Evolutionary conservation across 2,329 filamentous ascomycete genomes (phyloP), one percentile per base, ranked within the genome.

Genomic region (Pseudogymnoascus sp.): DNA sequence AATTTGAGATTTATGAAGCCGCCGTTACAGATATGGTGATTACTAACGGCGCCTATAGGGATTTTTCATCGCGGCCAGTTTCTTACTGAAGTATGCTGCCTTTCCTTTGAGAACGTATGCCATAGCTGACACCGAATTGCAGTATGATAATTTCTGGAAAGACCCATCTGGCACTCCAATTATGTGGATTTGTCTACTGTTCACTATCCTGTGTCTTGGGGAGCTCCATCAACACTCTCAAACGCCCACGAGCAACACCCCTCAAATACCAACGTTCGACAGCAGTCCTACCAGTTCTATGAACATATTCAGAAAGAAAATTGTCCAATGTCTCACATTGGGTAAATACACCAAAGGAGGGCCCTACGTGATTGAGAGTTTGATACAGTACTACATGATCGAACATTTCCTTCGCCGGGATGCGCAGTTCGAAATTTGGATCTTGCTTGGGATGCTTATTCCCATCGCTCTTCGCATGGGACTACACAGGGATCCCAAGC

Each of bases 401-500:
- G 70, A 73, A 60, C 67, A 66, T 63, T 25, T 71, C 38, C 64
- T 68, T 67, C 73, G 75, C 40, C 71, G 74, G 59, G 70, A 73
- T 6, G 66, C 68, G n/a, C 72, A 76, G 64, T 71, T 69, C 59
- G 77, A 80, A 65, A 75, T 73, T 1, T 77, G 84, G 70, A 74
- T 85, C 31, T 78, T 83, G 66, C 77, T 80, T 2, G 79, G 81
- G 18, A 77, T 85, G 65, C 79, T 84, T 62, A 78, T 83, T 8
- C 76, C 83, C 12, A 69, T 85, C 34, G 80, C 82, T 1, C 82
- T 85, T 77, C 70, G 73, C 42, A 89, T 89, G 85, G 89, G 88
- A 3, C 89, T 93, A 69, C 90, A 93, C 69, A 82, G 90, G 65
- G 90, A 93, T 72, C 82, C 88, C 8, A 88, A 85, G 64, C 90